A percentile compares a stretch with the other conserved stretches of the same genome.
Evolutionary conservation across 768 basidiomycete genomes (phyloP).

Genomic region (Suillus placidus): DNA sequence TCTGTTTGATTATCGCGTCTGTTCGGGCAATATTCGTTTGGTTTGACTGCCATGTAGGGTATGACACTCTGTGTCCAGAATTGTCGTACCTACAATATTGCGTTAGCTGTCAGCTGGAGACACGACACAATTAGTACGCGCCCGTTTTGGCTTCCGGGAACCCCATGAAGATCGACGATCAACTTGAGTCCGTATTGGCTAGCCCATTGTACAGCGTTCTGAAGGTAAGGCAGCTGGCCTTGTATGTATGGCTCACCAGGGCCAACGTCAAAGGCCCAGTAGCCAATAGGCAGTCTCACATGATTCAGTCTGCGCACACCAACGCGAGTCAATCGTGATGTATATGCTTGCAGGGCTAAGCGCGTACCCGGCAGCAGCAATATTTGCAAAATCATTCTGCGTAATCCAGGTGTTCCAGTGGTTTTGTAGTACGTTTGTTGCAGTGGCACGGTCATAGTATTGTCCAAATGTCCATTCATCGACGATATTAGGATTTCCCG

Average conservation of each 20-base stretch:
- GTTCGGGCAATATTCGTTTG: conserved; percentile 70
- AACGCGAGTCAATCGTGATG: conserved; percentile 13
- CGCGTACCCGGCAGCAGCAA: conserved; percentile 71
- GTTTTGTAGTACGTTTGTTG: conserved; percentile 51
- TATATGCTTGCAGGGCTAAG: conserved; percentile 1
- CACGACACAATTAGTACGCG: conserved; percentile 30
- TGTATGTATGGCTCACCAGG: conserved; percentile 78
- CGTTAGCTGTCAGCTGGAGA: conserved; percentile 10
- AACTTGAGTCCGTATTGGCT: conserved; percentile 71
- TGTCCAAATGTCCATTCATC: conserved; percentile 83
- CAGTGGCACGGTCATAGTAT: conserved; percentile 54
- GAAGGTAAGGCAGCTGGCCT: conserved; percentile 73
- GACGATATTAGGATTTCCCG: conserved; percentile 52
- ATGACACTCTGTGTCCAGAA: conserved; percentile 65
- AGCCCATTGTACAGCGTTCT: conserved; percentile 73
- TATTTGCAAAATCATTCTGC: conserved; percentile 73
- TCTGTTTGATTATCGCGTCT: conserved; percentile 60
- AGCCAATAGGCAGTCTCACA: conserved; percentile 84
- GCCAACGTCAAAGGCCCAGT: conserved; percentile 85
- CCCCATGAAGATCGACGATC: conserved; percentile 79
- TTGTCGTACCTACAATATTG: conserved; percentile 67
- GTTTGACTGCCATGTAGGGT: conserved; percentile 71
- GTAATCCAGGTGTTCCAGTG: conserved; percentile 90
- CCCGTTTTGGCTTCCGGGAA: conserved; percentile 87
- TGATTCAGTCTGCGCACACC: conserved; percentile 66